These are phyloP conservation scores for Rhizopogon roseolus DNA, from an alignment of 768 basidiomycete genomes.

Conservation along the genomic window DNA sequence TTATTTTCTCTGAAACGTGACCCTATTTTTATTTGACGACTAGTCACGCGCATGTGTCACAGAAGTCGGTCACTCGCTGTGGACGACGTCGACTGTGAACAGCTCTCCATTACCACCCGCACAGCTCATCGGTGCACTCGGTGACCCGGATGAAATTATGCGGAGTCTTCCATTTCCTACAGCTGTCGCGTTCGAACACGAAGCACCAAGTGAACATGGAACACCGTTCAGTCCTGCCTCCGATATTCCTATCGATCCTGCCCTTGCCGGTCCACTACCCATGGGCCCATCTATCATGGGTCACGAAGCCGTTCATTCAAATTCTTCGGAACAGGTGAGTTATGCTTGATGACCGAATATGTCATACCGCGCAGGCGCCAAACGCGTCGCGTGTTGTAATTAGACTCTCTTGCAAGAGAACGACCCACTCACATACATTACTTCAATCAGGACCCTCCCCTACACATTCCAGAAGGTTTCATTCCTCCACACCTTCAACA, in stretches of 20 bases:
- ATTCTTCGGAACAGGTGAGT: slow-evolving; percentile 34
- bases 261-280: slow-evolving; percentile 41
- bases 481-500: slow-evolving; percentile 8
- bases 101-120: slow-evolving; percentile 6
- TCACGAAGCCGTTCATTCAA: slow-evolving; percentile 13
- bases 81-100: slow-evolving; percentile 32
- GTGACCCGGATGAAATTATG: slow-evolving; percentile 34
- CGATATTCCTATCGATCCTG: slow-evolving; percentile 82
- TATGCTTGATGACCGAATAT: slow-evolving; percentile 13
- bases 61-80: slow-evolving; percentile 27
- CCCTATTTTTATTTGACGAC: slow-evolving; percentile 15
- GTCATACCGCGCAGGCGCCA: slow-evolving; percentile 18
- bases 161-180: slow-evolving; percentile 51
- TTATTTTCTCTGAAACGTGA: slow-evolving; percentile 21
- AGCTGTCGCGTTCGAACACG: slow-evolving; percentile 43
- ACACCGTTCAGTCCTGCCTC: slow-evolving; percentile 54
- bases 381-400: slow-evolving; percentile 72
- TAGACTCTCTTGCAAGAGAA: slow-evolving; percentile 16
- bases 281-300: slow-evolving; percentile 51
- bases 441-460: slow-evolving; percentile 21
- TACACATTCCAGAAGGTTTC: slow-evolving; percentile 27
- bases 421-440: slow-evolving; percentile 4
- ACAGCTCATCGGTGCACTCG: slow-evolving; percentile 12
- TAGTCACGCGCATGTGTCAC: slow-evolving; percentile 29
- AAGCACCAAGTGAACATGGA: slow-evolving; percentile 54